These are phyloP conservation scores for Epichloe sp. DNA, from an alignment of 2,329 filamentous ascomycete species.

Conservation along the genomic window DNA sequence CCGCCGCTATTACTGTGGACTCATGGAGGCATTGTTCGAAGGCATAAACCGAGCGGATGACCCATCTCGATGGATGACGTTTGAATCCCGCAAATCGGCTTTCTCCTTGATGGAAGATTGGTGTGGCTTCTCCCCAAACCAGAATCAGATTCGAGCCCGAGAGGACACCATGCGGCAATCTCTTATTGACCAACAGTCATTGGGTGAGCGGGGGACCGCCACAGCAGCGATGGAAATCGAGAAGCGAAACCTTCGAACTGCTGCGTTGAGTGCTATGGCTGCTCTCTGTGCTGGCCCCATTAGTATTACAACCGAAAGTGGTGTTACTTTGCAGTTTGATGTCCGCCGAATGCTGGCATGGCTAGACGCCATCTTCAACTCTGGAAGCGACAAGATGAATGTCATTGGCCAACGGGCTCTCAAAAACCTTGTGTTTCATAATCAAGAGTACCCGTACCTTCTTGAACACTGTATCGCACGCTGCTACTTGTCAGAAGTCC, in stretches of 20 bases:
- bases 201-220: slow-evolving; percentile 65
- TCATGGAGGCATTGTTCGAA: slow-evolving; percentile 87
- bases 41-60: slow-evolving; percentile 78
- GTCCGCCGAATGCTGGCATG: slow-evolving; percentile 84
- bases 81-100: slow-evolving; percentile 87
- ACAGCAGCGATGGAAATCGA: slow-evolving; percentile 94
- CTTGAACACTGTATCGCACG: slow-evolving; percentile 82
- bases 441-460: slow-evolving; percentile 73
- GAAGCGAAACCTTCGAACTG: slow-evolving; percentile 80
- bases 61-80: slow-evolving; percentile 89
- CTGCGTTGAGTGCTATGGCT: slow-evolving; percentile 91
- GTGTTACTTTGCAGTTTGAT: slow-evolving; percentile 80
- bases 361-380: slow-evolving; percentile 91
- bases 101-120: slow-evolving; percentile 98
- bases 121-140: slow-evolving; percentile 94
- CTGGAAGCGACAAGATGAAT: slow-evolving; percentile 82
- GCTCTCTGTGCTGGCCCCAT: slow-evolving; percentile 78
- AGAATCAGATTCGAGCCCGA: slow-evolving; percentile 63
- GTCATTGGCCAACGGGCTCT: slow-evolving; percentile 77
- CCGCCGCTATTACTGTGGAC: slow-evolving; percentile 81
- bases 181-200: slow-evolving; percentile 64
- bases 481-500: slow-evolving; percentile 71
- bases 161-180: slow-evolving; percentile 83
- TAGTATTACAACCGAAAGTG: slow-evolving; percentile 76
- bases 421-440: slow-evolving; percentile 81